Percentiles rank a stretch among this genome's conserved stretches.
Evolutionary conservation across 2,329 filamentous ascomycete species (phyloP).

Genomic region (Karstenula rhodostoma): DNA sequence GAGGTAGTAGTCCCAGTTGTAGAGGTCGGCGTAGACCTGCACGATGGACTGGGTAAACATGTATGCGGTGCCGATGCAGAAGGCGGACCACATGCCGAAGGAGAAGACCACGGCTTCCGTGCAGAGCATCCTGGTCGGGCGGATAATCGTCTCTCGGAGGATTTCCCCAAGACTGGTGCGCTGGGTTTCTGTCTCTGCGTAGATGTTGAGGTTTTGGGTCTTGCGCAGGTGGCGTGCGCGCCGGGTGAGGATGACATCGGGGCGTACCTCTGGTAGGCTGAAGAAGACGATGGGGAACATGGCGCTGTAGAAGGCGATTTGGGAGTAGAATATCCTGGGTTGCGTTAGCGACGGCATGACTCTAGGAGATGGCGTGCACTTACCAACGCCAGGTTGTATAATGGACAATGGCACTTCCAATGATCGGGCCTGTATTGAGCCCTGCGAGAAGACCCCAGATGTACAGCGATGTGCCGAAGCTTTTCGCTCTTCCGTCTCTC

Average conservation of each 20-base stretch:
- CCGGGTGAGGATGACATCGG: constrained; percentile 55
- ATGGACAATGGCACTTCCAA: constrained; percentile 51
- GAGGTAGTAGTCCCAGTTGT: constrained; percentile 52
- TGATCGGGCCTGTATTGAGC: constrained; percentile 55
- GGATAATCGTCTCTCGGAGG: constrained; percentile 49
- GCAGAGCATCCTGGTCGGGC: constrained; percentile 52
- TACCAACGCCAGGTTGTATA: constrained; percentile 55
- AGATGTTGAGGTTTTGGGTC: constrained; percentile 31
- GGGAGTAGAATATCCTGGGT: constrained; percentile 54
- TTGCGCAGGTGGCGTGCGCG: constrained; percentile 46
- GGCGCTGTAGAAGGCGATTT: constrained; percentile 56
- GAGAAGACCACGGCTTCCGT: constrained; percentile 61
- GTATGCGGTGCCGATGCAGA: constrained; percentile 58
- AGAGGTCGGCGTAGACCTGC: constrained; percentile 52
- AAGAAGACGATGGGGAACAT: constrained; percentile 53
- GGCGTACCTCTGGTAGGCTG: constrained; percentile 57
- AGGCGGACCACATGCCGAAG: constrained; percentile 59
- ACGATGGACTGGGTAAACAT: constrained; percentile 60
- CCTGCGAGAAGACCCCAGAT: constrained; percentile 55
- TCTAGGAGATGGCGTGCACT: constrained; percentile 16
- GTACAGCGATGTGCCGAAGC: constrained; percentile 54
- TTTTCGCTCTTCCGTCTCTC: constrained; percentile 49
- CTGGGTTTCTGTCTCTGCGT: constrained; percentile 47
- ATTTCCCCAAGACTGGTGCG: constrained; percentile 41
- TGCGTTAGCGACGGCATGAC: constrained; percentile 17